Base-by-base conservation (phyloP, 371 early-diverging fungal genomes). In the Rhizopus stolonifer region DNA sequence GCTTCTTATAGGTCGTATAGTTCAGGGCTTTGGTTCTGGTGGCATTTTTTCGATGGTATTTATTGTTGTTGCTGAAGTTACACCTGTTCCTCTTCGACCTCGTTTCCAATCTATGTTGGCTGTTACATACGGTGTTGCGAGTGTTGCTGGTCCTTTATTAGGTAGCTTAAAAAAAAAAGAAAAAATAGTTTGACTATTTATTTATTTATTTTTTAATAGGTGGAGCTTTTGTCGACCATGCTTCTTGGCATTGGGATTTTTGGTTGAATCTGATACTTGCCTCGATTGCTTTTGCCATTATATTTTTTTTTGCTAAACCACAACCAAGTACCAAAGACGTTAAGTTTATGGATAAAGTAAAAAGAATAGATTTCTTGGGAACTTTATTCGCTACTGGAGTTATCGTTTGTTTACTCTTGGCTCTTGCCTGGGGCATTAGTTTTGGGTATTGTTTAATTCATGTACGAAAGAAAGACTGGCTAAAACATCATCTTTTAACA, bases 211-310 rank as follows among this genome's bases (percentile, higher is more conserved):
- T 32, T 75, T 31, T 50, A 14, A 32, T 84, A 54, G 91, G 89
- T 36, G 91, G 90, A n/a, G 80, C 78, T 3, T 83, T 91, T 31
- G 70, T 74, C 4, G 81, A 82, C 46, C 52, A 79, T 34, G 70
- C 81, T 29, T 69, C 67, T 0, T 90, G 89, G 90, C 80, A 86
- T 11, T 89, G 85, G 86, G 84, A 81, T 26, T 87, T 87, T 53
- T 81, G 74, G 77, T 71, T 91, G 51, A 90, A 90, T 65, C 61
- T 90, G 14, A 90, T 89, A n/a, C 31, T 92, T 15, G 31, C 84
- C 11, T 79, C 66, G 3, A 53, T 87, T 22, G 61, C 86, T 1
- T 56, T 84, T 29, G 31, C 72, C 4, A 38, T 85, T n/a, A 46
- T 83, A 1, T 33, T 15, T 31, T n/a, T 40, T 18, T 22, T 17